phyloP scores from a whole-genome alignment of 768 basidiomycete species.

The Boletus barrowsii region DNA sequence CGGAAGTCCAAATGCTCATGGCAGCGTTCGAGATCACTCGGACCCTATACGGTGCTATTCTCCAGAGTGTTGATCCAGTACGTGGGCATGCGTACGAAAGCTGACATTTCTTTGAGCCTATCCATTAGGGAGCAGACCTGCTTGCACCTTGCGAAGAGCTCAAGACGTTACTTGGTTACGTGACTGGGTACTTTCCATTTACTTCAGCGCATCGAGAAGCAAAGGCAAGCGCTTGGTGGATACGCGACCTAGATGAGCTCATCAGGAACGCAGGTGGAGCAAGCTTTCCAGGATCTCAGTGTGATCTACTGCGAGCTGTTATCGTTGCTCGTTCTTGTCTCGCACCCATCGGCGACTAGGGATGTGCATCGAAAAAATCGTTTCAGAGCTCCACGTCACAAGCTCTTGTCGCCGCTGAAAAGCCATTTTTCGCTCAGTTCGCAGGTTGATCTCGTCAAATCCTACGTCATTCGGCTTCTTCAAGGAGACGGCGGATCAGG shows the following conservation, averaged over 20 bases:
- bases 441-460: constrained; percentile 51
- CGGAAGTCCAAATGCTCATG: constrained; percentile 58
- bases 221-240: constrained; percentile 39
- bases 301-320: constrained; percentile 75
- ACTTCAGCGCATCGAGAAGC: constrained; percentile 49
- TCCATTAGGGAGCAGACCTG: constrained; percentile 24
- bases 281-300: constrained; percentile 67
- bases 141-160: constrained; percentile 45
- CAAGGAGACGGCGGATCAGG: constrained; percentile 43
- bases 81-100: constrained; percentile 4
- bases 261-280: constrained; percentile 50
- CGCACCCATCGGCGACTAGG: constrained; percentile 12
- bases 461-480: constrained; percentile 60
- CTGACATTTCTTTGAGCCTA: constrained; percentile 1
- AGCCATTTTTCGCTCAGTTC: constrained; percentile 24
- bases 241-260: background rate
- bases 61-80: constrained; percentile 44
- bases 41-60: constrained; percentile 55
- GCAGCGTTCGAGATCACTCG: constrained; percentile 56
- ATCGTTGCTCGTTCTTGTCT: constrained; percentile 54
- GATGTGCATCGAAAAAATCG: constrained; percentile 6
- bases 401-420: constrained; percentile 19
- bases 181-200: constrained; percentile 87
- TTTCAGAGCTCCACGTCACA: constrained; percentile 7
- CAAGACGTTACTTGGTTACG: constrained; percentile 60